Base-by-base conservation (phyloP, 768 basidiomycete genomes). In the Favolaschia claudopus region DNA sequence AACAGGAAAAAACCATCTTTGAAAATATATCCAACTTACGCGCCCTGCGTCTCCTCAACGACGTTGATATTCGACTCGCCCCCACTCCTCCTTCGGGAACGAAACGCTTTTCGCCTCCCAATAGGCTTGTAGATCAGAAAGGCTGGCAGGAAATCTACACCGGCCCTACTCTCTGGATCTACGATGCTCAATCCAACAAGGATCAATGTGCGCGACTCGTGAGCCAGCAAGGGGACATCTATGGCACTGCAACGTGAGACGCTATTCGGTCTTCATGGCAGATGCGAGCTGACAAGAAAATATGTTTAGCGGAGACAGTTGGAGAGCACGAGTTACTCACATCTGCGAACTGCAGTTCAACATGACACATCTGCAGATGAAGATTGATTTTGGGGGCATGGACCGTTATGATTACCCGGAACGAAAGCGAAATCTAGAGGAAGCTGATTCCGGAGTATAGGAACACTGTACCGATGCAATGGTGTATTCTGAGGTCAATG, bases 161-260 rank as follows among this genome's bases (percentile, higher is more conserved):
- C 4, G 91, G 92, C 12, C 82, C 84, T 64, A 82, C 78, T 29
- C 64, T 93, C 22, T 93, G 92, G 92, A 81, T 93, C 48, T 93
- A 92, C 67, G 91, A 93, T 66, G 65, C 77, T 7, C 75, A 72
- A 63, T 91, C 90, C 10, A 89, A 90, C 66, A 52, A 48, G 14
- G 91, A 93, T 71, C 82, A 83, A 59, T 89, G 85, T 59, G 87
- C 82, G 49, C 81, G 90, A 43, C 76, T 89, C n/a, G 83, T 93
- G 10, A 85, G 80, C 66, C 83, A 82, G 62, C 67, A 76, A 51
- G 81, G 84, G n/a, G 83, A 86, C 60, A 72, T 86, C 60, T 92
- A 92, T 65, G 89, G 91, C 27, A 89, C 89, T 28, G 91, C 90
- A 50, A 90, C 90, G 91, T 91, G 69, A 71, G 88, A 81, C 19